A percentile compares a stretch with the other conserved stretches of the same genome.
Evolutionary conservation across 129 eudicot genomes (phyloP).

Genomic region (Deinandra increscens): DNA sequence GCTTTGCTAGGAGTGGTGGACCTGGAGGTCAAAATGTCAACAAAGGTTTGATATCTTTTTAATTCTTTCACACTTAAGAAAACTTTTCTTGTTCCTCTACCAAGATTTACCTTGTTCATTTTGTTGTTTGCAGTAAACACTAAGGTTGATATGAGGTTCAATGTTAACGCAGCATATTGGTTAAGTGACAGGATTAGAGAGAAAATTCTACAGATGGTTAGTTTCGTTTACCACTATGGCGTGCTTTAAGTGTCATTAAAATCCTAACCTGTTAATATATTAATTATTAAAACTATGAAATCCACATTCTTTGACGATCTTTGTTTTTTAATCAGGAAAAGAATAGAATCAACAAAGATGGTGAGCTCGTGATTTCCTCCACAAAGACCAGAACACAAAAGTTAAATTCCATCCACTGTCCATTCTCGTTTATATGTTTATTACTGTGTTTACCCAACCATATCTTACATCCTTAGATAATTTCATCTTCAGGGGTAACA

Average conservation of each 20-base stretch:
- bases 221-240: conserved; percentile 34
- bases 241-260: not conserved
- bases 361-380: conserved; percentile 87
- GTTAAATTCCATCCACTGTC: conserved; percentile 40
- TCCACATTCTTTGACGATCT: not conserved
- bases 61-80: conserved; percentile 11
- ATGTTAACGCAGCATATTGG: conserved; percentile 79
- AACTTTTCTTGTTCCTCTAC: not conserved
- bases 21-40: conserved; percentile 96
- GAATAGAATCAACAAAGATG: conserved; percentile 90
- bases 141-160: conserved; percentile 98
- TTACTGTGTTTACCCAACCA: conserved; percentile 4
- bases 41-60: conserved; percentile 58
- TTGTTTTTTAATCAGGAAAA: conserved; percentile 60
- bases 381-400: conserved; percentile 83
- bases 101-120: not conserved
- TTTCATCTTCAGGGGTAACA: conserved; percentile 62
- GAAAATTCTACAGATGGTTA: conserved; percentile 81
- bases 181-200: conserved; percentile 74
- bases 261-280: not conserved
- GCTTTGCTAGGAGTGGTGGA: conserved; percentile 97
- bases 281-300: not conserved
- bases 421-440: conserved; percentile 2
- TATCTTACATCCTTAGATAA: conserved; percentile 8
- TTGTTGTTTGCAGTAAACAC: conserved; percentile 67